phyloP scores from a whole-genome alignment of 2,329 filamentous ascomycete species.

The Epichloe sibirici region DNA sequence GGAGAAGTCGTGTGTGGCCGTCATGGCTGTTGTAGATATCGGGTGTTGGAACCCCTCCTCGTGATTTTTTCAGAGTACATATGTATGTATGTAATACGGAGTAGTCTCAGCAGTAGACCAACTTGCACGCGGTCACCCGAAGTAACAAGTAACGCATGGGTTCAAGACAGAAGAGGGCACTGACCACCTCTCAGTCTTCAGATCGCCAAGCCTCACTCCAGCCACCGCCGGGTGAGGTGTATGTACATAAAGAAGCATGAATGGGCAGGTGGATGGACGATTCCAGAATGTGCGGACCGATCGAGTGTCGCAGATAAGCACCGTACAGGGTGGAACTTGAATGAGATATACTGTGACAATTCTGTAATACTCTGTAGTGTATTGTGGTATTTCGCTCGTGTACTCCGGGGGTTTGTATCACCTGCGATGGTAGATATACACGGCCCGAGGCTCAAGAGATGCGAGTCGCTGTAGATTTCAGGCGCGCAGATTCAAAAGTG shows the following conservation, averaged over 20 bases:
- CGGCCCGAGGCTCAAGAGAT: neutral
- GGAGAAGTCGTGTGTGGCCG: constrained; percentile 7
- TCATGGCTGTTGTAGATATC: constrained; percentile 1
- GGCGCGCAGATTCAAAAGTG: neutral
- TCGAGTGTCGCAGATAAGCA: too few relatives aligned
- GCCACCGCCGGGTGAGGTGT: neutral
- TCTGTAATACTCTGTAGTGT: neutral
- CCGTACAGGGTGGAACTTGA: neutral
- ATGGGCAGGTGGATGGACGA: too few relatives aligned
- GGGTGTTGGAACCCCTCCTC: neutral
- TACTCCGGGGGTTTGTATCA: neutral
- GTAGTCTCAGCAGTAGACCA: neutral
- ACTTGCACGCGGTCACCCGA: too few relatives aligned
- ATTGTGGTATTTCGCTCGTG: neutral
- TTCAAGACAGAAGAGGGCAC: neutral
- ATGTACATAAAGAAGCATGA: neutral
- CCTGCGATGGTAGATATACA: neutral
- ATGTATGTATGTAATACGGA: neutral
- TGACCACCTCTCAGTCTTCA: neutral
- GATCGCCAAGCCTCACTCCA: neutral
- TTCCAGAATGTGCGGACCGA: too few relatives aligned
- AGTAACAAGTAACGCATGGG: too few relatives aligned
- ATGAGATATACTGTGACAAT: neutral
- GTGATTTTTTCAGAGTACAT: neutral
- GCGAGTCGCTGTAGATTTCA: neutral